These are phyloP conservation scores for Candida maltosa DNA, from an alignment of 805 yeast genomes.

Conservation along the genomic window DNA sequence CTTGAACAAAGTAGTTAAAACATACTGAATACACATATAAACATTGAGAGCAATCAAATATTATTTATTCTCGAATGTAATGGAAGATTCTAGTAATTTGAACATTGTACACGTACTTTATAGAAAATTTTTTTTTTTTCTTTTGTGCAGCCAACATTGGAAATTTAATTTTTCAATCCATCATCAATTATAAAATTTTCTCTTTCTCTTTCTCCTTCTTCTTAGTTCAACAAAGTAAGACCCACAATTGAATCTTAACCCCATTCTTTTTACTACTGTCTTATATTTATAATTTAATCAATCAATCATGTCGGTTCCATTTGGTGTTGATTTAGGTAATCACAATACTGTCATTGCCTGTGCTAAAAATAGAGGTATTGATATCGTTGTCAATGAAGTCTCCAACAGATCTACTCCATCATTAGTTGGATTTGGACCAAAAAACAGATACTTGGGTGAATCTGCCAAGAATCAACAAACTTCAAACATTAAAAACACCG, in stretches of 20 bases:
- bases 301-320: conserved; percentile 77
- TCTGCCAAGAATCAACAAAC: conserved; percentile 94
- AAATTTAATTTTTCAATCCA: neutral
- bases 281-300: neutral
- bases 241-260: too few species aligned
- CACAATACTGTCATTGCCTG: conserved; percentile 88
- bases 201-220: neutral
- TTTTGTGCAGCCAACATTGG: neutral
- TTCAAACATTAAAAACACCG: conserved; percentile 94
- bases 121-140: neutral
- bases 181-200: neutral
- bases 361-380: conserved; percentile 98
- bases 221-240: neutral
- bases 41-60: too few species aligned
- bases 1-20: conserved; percentile 28
- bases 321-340: conserved; percentile 98
- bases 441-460: conserved; percentile 93
- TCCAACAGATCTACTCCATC: conserved; percentile 95
- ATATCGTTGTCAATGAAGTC: conserved; percentile 96
- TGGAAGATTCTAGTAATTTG: neutral
- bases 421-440: conserved; percentile 85
- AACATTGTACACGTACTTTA: neutral
- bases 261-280: neutral
- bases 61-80: too few species aligned
- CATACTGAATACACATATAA: neutral